Percentiles rank a stretch among this genome's conserved stretches.
phyloP scores from a whole-genome alignment of 2,329 filamentous ascomycete genomes.

The Arthroderma sp. region DNA sequence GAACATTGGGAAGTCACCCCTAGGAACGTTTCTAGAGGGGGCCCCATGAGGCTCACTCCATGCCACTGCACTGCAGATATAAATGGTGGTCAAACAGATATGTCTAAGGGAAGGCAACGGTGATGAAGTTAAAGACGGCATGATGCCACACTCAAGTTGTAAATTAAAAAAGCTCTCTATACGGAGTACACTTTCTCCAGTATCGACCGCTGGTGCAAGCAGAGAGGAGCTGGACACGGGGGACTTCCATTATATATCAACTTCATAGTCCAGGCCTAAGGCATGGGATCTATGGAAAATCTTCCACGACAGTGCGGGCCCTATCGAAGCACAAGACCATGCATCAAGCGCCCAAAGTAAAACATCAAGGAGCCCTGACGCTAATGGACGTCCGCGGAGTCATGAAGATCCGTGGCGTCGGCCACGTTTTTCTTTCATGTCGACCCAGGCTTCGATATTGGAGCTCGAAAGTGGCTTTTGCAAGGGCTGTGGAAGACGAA shows the following conservation, averaged over 20 bases:
- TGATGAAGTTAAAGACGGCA: neutral
- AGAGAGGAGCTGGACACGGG: neutral
- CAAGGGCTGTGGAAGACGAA: too few species aligned
- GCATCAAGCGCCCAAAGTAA: neutral
- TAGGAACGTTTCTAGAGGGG: conserved; percentile 1
- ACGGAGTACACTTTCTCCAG: too few species aligned
- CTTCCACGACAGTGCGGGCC: conserved; percentile 1
- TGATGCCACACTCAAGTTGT: neutral
- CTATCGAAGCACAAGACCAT: neutral
- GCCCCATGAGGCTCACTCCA: neutral
- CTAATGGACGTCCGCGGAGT: neutral
- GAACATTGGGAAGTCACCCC: conserved; percentile 2
- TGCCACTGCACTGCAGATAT: neutral
- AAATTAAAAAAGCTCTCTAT: neutral
- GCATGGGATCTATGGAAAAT: neutral
- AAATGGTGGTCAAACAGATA: neutral
- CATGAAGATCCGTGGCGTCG: neutral
- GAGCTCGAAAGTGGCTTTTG: neutral
- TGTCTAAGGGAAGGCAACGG: neutral
- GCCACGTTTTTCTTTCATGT: neutral
- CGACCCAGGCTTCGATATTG: neutral
- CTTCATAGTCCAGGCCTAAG: neutral
- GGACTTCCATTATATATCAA: neutral
- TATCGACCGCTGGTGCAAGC: neutral
- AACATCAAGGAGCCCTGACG: neutral